Conservation (phyloP, 2,329 filamentous ascomycete species). For the Cytospora piceicola region DNA sequence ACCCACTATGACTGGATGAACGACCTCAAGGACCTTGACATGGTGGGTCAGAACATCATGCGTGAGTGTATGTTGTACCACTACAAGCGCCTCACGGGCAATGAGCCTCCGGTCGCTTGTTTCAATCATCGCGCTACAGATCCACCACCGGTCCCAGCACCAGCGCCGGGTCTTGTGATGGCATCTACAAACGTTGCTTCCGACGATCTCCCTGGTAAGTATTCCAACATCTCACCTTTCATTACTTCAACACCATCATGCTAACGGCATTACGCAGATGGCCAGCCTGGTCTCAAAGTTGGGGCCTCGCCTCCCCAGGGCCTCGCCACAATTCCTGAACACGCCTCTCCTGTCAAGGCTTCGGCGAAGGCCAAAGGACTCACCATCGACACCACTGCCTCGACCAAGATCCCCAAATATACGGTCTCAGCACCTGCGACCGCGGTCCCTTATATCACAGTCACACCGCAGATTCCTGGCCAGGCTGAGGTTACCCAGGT, state of each 20-base stretch:
- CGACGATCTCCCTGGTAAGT: not conserved
- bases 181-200: not conserved
- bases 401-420: not conserved
- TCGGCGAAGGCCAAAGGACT: not conserved
- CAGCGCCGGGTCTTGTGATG: not conserved
- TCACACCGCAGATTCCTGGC: not conserved
- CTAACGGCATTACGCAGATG: conserved; percentile 2
- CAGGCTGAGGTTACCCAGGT: conserved; percentile 12
- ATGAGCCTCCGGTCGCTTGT: conserved; percentile 2
- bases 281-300: not conserved
- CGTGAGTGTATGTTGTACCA: conserved; percentile 25
- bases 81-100: conserved; percentile 22
- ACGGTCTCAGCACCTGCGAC: conserved; percentile 22
- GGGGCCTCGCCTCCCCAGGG: not conserved
- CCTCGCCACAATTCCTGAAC: conserved; percentile 27
- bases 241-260: not conserved
- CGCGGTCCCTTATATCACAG: conserved; percentile 8
- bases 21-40: conserved; percentile 21
- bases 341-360: conserved; percentile 6
- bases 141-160: not conserved
- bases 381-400: not conserved
- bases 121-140: conserved; percentile 6
- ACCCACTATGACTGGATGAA: conserved; percentile 17
- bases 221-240: not conserved
- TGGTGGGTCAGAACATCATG: conserved; percentile 21